Evolutionary conservation across 768 basidiomycete species (phyloP), one percentile per base, ranked within the genome.

Genomic region (Mycena crocata): DNA sequence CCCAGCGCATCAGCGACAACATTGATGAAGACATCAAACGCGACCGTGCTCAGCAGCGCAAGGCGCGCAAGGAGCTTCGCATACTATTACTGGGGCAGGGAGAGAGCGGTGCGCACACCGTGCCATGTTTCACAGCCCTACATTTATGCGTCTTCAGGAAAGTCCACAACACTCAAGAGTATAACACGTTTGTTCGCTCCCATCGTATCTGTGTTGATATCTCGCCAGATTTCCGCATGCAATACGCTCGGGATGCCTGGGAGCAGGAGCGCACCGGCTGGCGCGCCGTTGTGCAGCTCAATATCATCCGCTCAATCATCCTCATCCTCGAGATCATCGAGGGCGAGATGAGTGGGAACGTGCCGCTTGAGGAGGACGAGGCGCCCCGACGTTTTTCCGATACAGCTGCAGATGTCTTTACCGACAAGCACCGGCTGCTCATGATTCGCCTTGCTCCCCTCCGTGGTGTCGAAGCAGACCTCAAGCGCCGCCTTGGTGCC

Each of bases 281-380:
- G 93, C 87, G 90, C 24, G 82, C 89, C 0, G 90, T 94, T 62
- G 86, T 94, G 15, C 92, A 93, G 67, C 88, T 94, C 58, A 94
- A 94, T 76, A 84, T 94, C 69, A 87, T 94, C 39, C 89, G 87
- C 55, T 89, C 90, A 42, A 85, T 93, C 70, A 89, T 87, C 46
- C 80, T 81, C 65, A 89, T 94, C 64, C 85, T 93, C 64, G 84
- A 86, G 57, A 83, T 87, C 58, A 77, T 94, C 56, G 83, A 87
- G 69, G 78, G 81, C 6, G 89, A 89, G 54, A 78, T 89, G 74
- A 81, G 81, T 67, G 81, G 82, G 4, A 77, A 83, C 7, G 62
- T 69, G 12, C 73, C 70, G 0, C 63, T 74, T 6, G 81, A 82
- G 3, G 79, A 81, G 9, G 83, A 83, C 58, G 79, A 82, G 56